Conservation (phyloP, 306 rosid genomes). For the Prosopis cineraria region DNA sequence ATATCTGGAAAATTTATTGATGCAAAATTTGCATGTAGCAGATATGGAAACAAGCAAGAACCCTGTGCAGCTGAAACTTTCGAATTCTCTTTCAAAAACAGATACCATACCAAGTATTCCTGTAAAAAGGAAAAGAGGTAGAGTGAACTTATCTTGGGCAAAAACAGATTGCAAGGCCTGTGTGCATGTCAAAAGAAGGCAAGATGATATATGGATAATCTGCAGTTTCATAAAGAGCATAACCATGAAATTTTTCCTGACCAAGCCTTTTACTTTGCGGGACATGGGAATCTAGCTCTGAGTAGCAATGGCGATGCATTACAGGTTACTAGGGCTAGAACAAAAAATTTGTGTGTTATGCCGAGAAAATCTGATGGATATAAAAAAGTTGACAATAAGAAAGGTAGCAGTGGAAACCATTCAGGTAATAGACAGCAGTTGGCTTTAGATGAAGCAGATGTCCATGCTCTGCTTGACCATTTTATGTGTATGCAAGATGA, state of each 20-base stretch:
- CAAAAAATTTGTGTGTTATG: constrained; percentile 67
- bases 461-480: constrained; percentile 53
- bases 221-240: constrained; percentile 74
- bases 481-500: constrained; percentile 58
- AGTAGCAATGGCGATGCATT: constrained; percentile 1
- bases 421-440: constrained; percentile 55
- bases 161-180: constrained; percentile 88
- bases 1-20: constrained; percentile 80
- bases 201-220: constrained; percentile 77
- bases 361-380: constrained; percentile 70
- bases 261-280: constrained; percentile 36
- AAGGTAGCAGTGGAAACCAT: constrained; percentile 32
- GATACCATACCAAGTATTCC: constrained; percentile 52
- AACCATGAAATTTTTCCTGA: constrained; percentile 69
- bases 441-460: constrained; percentile 56
- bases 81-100: constrained; percentile 1
- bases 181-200: constrained; percentile 82
- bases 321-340: constrained; percentile 59
- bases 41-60: constrained; percentile 73
- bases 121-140: constrained; percentile 27
- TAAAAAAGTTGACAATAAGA: constrained; percentile 57
- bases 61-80: constrained; percentile 42
- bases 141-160: constrained; percentile 45
- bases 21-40: constrained; percentile 84
- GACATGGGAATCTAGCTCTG: constrained; percentile 8